Conservation (phyloP, 2,329 filamentous ascomycete genomes). For the Calonectria multiphialidica region DNA sequence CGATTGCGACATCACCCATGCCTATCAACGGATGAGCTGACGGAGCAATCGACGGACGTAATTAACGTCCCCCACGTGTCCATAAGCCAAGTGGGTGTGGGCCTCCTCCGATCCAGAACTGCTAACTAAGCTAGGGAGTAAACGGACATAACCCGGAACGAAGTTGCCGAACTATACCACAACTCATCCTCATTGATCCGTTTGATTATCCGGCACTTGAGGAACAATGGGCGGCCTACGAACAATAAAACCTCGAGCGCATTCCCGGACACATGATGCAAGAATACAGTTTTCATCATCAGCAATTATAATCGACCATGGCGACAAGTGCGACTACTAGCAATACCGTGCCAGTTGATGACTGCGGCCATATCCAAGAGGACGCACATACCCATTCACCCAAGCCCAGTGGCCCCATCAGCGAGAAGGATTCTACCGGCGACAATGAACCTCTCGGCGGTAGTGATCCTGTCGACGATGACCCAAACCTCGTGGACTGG, state of each 20-base stretch:
- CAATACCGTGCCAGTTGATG: background rate
- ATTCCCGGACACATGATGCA: background rate
- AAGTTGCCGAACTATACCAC: background rate
- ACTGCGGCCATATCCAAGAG: background rate
- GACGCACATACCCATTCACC: background rate
- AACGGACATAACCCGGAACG: background rate
- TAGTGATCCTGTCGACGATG: background rate
- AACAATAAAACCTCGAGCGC: background rate
- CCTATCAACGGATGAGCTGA: background rate
- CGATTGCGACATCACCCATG: background rate
- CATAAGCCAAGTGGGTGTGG: background rate
- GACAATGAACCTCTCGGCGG: background rate
- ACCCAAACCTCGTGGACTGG: slow-evolving; percentile 67
- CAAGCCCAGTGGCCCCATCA: no score
- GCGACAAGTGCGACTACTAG: background rate
- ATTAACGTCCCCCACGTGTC: background rate
- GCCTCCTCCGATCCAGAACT: background rate
- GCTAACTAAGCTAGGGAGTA: background rate
- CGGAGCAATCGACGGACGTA: background rate
- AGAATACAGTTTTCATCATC: background rate
- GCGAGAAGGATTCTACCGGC: background rate
- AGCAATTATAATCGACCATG: background rate
- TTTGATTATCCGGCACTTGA: background rate
- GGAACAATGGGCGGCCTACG: background rate
- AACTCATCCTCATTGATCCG: background rate